Base-by-base conservation (phyloP, 1,284 basidiomycete genomes). In the Tilletia indica region DNA sequence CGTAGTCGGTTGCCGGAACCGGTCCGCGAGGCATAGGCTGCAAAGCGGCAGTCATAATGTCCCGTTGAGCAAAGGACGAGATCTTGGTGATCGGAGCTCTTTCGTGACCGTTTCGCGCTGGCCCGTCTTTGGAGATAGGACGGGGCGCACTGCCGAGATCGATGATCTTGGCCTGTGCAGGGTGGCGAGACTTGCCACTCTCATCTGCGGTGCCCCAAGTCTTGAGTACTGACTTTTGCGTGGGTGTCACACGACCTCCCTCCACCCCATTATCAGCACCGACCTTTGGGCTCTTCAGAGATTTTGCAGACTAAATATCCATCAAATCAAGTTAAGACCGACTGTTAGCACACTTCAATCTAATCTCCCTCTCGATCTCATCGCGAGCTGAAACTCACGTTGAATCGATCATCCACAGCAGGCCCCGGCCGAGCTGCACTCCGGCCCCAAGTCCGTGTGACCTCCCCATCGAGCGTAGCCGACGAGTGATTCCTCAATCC, bases 111-210 rank as follows among this genome's bases (percentile, higher is more conserved):
- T 39, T 64, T 39, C 39, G 34, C 5, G 14, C 34, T 31, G 61
- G 61, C 16, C 61, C 61, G 61, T 64, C 61, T 16, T 64, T 64
- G 12, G 61, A 64, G 8, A 64, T 38, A 9, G 61, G 61, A n/a
- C 61, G 34, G 9, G 61, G 61, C 16, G 61, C 34, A 36, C 5
- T 54, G 42, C 21, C 51, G 8, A 34, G 16, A n/a, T 58, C 21
- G 34, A 31, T 5, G 12, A 58, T 6, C 34, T 31, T 58, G 21
- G 56, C 34, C 6, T 16, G 61, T 38, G 25, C 12, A 34, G 61
- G 36, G 3, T 64, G 14, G 2, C 14, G 31, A 16, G 14, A 4
- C 4, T 36, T 12, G 36, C 61, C 34, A 21, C 19, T 14, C 42
- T 45, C 42, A 8, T 45, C 42, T 45, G 14, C 61, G 12, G 61